These are phyloP conservation scores for Phoma herbarum DNA, from an alignment of 2,329 filamentous ascomycete genomes.

Conservation along the genomic window DNA sequence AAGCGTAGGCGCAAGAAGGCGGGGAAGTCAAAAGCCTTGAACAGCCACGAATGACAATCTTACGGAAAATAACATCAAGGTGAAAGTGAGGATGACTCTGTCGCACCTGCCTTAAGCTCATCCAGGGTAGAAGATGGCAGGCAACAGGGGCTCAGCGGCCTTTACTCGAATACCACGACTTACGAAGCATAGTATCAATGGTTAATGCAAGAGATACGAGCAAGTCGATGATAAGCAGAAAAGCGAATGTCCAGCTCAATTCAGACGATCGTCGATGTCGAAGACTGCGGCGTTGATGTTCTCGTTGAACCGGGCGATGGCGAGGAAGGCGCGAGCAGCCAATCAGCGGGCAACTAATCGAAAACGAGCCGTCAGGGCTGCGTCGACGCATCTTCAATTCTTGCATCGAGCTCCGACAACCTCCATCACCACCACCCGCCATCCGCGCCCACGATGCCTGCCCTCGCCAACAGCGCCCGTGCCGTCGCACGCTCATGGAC, in stretches of 20 bases:
- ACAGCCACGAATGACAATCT: too few relatives aligned
- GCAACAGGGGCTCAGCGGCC: conserved; percentile 2
- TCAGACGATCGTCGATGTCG: background rate
- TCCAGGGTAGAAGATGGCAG: background rate
- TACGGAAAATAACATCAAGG: background rate
- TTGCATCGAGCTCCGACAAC: conserved; percentile 36
- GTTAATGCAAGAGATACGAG: background rate
- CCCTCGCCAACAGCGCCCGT: conserved; percentile 58
- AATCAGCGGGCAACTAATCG: conserved; percentile 11
- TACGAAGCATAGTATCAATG: background rate
- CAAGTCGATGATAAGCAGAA: too few relatives aligned
- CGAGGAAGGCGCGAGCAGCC: background rate
- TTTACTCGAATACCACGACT: background rate
- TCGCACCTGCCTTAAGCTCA: background rate
- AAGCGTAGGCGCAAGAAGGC: background rate
- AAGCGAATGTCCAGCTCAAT: background rate
- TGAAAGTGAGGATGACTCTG: background rate
- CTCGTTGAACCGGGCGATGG: background rate
- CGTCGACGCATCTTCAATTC: conserved; percentile 27
- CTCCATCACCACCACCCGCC: conserved; percentile 33
- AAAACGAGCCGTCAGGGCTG: conserved; percentile 4
- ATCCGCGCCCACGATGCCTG: conserved; percentile 57
- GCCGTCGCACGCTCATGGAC: conserved; percentile 58
- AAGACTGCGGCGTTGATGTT: background rate
- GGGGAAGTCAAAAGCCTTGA: too few relatives aligned